phyloP scores from a whole-genome alignment of 257 asterid genomes.

The Nicotiana undulata region DNA sequence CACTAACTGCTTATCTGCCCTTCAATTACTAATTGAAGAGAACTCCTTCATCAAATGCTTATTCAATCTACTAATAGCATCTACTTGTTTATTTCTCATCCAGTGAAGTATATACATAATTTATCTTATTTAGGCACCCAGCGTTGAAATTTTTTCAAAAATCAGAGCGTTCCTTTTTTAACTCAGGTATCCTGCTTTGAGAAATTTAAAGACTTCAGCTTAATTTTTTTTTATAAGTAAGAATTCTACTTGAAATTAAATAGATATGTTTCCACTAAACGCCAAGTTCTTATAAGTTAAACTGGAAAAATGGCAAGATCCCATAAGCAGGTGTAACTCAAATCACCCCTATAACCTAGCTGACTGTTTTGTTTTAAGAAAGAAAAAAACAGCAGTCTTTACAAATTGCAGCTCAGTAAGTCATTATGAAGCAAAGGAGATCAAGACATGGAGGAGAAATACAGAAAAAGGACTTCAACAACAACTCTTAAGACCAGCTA shows the following conservation, averaged over 20 bases:
- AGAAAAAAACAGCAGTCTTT: background rate
- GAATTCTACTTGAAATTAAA: slow-evolving; percentile 1
- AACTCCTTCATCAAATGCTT: background rate
- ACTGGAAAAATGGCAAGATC: background rate
- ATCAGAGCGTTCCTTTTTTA: background rate
- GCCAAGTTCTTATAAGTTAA: background rate
- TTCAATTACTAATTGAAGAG: background rate
- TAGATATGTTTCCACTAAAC: background rate
- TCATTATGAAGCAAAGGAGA: background rate
- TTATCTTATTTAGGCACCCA: background rate
- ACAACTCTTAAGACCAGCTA: background rate
- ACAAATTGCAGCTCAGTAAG: background rate
- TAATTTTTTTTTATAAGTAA: background rate
- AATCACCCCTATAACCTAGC: background rate
- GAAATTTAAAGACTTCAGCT: background rate
- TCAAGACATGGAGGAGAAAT: background rate
- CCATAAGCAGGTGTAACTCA: background rate
- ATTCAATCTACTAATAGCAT: background rate
- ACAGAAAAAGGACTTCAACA: background rate
- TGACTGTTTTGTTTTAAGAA: background rate
- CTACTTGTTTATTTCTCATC: background rate
- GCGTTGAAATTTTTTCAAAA: background rate
- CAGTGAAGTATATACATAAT: background rate
- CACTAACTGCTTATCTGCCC: background rate
- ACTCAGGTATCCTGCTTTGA: background rate